Base-by-base conservation (phyloP, 371 early-diverging fungal species). In the Paraphysoderma sedebokerense region DNA sequence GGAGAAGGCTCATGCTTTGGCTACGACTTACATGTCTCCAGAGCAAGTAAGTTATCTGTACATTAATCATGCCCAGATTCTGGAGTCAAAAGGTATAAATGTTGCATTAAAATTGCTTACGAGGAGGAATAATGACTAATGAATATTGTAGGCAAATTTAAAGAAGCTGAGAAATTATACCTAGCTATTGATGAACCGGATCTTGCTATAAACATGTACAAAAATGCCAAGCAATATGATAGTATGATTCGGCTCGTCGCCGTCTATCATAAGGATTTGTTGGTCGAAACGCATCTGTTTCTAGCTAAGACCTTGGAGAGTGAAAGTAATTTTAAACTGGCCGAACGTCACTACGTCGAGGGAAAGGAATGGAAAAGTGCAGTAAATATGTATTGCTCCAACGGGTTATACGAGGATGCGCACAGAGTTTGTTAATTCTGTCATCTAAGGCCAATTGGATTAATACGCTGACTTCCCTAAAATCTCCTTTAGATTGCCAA, bases 131-230 rank as follows among this genome's bases (percentile, higher is more conserved):
- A 13, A 17, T 34, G 13, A 13, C 17, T 17, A 34, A 13, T 17
- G 35, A 34, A 34, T 34, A 3, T 2, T 33, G 26, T 19, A 67
- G 69, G 62, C 31, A 62, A 67, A 26, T 52, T 66, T 27, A 61
- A 65, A 42, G 72, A 74, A 17, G 74, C 74, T 15, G 74, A 74
- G 41, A 66, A 63, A 46, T 54, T 74, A 19, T 74, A 71, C 51
- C 53, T 71, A 9, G 61, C 65, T 12, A 60, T 70, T 28, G 57
- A 60, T 23, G 69, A 72, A 46, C 70, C 72, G 1, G 74, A 74
- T 48, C 54, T 68, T 6, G 74, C 74, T 24, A 74, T 74, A 51
- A 67, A 68, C 47, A 74, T 74, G 74, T 72, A 74, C 63, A 74
- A 70, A 44, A 69, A 67, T 41, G 61, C 64, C 56, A 67, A 67